phyloP scores from a whole-genome alignment of 1,284 basidiomycete genomes.

The Irpex sp. region DNA sequence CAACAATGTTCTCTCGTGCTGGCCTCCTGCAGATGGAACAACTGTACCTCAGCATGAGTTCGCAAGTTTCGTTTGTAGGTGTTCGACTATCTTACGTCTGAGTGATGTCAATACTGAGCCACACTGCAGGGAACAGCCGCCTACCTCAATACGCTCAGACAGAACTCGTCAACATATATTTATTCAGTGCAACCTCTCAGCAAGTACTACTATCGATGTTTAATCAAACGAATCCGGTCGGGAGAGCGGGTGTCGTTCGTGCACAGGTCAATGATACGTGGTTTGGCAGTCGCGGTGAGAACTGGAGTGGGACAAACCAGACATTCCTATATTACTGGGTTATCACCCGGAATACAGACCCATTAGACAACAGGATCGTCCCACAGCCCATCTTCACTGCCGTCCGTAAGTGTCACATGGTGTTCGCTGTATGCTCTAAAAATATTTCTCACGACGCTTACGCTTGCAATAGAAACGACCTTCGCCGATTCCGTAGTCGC shows the following conservation, averaged over 20 bases:
- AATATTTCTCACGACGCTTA: conserved; percentile 12
- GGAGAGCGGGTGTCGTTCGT: conserved; percentile 49
- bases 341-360: conserved; percentile 50
- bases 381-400: conserved; percentile 71
- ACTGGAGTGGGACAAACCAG: conserved; percentile 50
- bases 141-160: conserved; percentile 41
- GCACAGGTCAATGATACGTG: conserved; percentile 68
- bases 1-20: conserved; percentile 72
- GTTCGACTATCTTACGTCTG: background rate
- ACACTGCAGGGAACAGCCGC: conserved; percentile 45
- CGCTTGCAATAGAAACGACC: conserved; percentile 60
- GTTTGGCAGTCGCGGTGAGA: conserved; percentile 55
- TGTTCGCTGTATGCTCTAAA: conserved; percentile 2
- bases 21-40: conserved; percentile 44
- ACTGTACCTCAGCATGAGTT: conserved; percentile 63
- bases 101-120: background rate
- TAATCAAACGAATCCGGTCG: conserved; percentile 43
- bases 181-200: conserved; percentile 63
- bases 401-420: conserved; percentile 55
- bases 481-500: conserved; percentile 58
- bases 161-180: conserved; percentile 61
- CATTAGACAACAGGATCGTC: conserved; percentile 50
- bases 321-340: conserved; percentile 73
- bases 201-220: conserved; percentile 40
- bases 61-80: conserved; percentile 53